A percentile compares a stretch with the other conserved stretches of the same genome.
phyloP scores from a whole-genome alignment of 2,329 filamentous ascomycete genomes.

The Claviceps africana region DNA sequence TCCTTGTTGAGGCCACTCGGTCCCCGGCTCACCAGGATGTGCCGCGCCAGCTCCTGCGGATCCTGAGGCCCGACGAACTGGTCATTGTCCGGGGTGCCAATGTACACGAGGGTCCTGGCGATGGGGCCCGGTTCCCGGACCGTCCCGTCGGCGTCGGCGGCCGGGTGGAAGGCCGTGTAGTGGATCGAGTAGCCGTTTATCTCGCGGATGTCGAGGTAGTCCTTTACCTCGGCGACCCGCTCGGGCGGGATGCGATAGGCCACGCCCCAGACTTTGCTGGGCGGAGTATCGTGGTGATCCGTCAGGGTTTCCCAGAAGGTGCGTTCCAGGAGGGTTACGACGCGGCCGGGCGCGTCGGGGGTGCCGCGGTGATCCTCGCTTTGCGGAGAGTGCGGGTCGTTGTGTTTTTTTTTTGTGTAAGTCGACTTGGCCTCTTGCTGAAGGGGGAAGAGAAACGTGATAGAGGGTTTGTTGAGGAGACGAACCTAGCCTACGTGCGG shows the following conservation, averaged over 20 bases:
- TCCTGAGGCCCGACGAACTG: slow-evolving; percentile 83
- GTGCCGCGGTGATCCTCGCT: slow-evolving; percentile 95
- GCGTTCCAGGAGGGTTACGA: slow-evolving; percentile 81
- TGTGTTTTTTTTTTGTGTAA: too few relatives aligned
- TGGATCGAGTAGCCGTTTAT: slow-evolving; percentile 96
- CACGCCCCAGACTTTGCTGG: slow-evolving; percentile 71
- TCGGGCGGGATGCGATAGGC: slow-evolving; percentile 70
- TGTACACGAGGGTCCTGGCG: slow-evolving; percentile 64
- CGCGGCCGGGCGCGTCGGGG: slow-evolving; percentile 71
- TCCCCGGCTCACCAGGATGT: slow-evolving; percentile 63
- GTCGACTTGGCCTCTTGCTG: too few relatives aligned
- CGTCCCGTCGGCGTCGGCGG: slow-evolving; percentile 14
- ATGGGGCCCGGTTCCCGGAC: slow-evolving; percentile 18
- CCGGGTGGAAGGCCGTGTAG: slow-evolving; percentile 65
- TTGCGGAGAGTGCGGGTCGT: background rate
- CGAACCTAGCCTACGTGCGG: slow-evolving; percentile 4
- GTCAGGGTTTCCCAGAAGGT: slow-evolving; percentile 70
- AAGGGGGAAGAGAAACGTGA: background rate
- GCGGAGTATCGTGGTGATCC: slow-evolving; percentile 47
- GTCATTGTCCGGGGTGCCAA: slow-evolving; percentile 82
- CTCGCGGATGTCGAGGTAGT: slow-evolving; percentile 89
- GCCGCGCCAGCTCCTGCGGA: slow-evolving; percentile 60
- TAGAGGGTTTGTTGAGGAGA: background rate
- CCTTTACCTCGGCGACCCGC: slow-evolving; percentile 65
- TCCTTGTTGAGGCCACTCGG: slow-evolving; percentile 84